phyloP scores from a whole-genome alignment of 106 monocot species.

The Allium fistulosum region DNA sequence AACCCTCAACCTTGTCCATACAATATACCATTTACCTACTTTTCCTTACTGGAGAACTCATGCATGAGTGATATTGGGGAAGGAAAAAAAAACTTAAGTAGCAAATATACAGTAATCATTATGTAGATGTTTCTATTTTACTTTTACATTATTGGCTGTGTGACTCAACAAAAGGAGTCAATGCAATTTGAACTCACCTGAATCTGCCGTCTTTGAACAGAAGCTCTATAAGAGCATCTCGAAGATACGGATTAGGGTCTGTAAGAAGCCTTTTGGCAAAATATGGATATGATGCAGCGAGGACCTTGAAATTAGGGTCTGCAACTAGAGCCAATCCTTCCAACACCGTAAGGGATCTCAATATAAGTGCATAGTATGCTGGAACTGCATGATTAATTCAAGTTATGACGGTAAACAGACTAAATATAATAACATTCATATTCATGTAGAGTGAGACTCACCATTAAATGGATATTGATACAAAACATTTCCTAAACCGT shows the following conservation, averaged over 20 bases:
- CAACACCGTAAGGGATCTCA: conserved; percentile 95
- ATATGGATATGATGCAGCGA: conserved; percentile 99
- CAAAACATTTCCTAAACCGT: conserved; percentile 86
- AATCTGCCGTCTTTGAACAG: conserved; percentile 99
- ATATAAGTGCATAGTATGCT: conserved; percentile 95
- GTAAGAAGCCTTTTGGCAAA: conserved; percentile 99
- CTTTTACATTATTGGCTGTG: too few species aligned
- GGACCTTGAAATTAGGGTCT: conserved; percentile 97
- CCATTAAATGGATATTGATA: conserved; percentile 97
- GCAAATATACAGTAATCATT: too few species aligned
- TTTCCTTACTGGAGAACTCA: too few species aligned
- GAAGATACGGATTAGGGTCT: conserved; percentile 99
- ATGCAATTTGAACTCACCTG: conserved; percentile 32
- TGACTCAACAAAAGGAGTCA: too few species aligned
- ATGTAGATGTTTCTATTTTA: too few species aligned
- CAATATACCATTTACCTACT: too few species aligned
- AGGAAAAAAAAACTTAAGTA: too few species aligned
- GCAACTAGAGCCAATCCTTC: conserved; percentile 96
- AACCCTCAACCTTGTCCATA: too few species aligned
- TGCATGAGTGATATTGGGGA: too few species aligned
- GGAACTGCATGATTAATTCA: conserved; percentile 55
- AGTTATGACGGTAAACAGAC: neutral
- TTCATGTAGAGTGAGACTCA: conserved; percentile 21
- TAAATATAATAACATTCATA: neutral
- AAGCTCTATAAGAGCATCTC: conserved; percentile 95